These are phyloP conservation scores for Salvia sclarea DNA, from an alignment of 305 asterid species.

Conservation along the genomic window DNA sequence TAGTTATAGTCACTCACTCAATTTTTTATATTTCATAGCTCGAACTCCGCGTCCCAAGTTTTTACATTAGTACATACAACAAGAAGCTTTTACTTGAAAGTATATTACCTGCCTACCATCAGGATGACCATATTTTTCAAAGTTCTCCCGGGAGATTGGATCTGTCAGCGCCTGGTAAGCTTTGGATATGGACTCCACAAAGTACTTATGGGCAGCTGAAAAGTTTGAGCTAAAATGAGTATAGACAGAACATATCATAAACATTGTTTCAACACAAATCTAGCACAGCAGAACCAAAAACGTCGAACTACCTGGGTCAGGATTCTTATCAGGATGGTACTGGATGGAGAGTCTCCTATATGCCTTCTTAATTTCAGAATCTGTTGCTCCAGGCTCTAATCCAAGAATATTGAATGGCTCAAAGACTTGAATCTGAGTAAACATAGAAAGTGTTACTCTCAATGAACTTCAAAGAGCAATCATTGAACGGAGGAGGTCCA, in stretches of 20 bases:
- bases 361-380: constrained; percentile 88
- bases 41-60: constrained; percentile 6
- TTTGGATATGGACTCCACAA: constrained; percentile 86
- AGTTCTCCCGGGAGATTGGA: constrained; percentile 92
- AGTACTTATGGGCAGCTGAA: constrained; percentile 90
- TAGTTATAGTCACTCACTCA: constrained; percentile 11
- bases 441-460: constrained; percentile 23
- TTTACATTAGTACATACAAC: constrained; percentile 2
- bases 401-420: constrained; percentile 98
- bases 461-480: constrained; percentile 9
- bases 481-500: constrained; percentile 9
- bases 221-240: constrained; percentile 22
- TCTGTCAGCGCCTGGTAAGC: constrained; percentile 99
- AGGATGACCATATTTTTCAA: constrained; percentile 97
- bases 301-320: constrained; percentile 80
- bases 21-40: constrained; percentile 1
- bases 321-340: constrained; percentile 99
- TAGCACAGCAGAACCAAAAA: constrained; percentile 14
- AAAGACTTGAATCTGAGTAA: constrained; percentile 67
- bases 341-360: constrained; percentile 95
- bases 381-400: constrained; percentile 85
- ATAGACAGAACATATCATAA: constrained; percentile 14
- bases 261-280: constrained; percentile 15
- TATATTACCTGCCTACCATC: constrained; percentile 96
- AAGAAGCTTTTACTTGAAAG: constrained; percentile 19